These are phyloP conservation scores for Tephrocybe sp. DNA, from an alignment of 768 basidiomycete species.

Conservation along the genomic window DNA sequence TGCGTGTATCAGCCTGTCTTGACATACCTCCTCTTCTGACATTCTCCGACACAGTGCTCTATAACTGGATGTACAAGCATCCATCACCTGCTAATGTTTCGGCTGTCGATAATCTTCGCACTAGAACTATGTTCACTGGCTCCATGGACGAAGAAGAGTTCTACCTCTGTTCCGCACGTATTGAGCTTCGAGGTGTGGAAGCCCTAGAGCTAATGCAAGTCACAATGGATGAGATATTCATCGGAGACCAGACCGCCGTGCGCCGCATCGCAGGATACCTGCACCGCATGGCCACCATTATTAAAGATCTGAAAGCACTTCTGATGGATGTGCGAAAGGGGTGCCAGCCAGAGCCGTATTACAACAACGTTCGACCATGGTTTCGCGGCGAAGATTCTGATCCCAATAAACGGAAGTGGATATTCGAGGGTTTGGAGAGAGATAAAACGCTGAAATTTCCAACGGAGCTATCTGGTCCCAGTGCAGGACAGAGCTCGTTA, in stretches of 20 bases:
- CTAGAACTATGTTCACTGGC: constrained; percentile 71
- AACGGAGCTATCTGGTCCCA: constrained; percentile 68
- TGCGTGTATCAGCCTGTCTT: constrained; percentile 65
- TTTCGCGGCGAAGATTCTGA: constrained; percentile 68
- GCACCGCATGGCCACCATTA: constrained; percentile 54
- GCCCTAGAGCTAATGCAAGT: constrained; percentile 83
- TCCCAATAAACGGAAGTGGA: constrained; percentile 40
- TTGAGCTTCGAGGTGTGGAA: constrained; percentile 82
- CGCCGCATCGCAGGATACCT: constrained; percentile 68
- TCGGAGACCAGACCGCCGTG: constrained; percentile 63
- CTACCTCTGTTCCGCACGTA: constrained; percentile 80
- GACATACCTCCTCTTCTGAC: constrained; percentile 86
- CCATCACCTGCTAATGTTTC: constrained; percentile 35
- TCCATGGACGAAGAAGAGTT: constrained; percentile 83
- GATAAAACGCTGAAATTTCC: constrained; percentile 41
- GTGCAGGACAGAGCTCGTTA: constrained; percentile 79
- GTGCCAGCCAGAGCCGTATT: constrained; percentile 73
- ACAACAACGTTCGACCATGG: constrained; percentile 75
- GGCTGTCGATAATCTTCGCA: constrained; percentile 59
- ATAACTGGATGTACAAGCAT: constrained; percentile 64
- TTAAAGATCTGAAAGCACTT: constrained; percentile 59
- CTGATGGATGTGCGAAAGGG: constrained; percentile 64
- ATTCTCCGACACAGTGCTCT: constrained; percentile 89
- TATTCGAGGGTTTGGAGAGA: constrained; percentile 58
- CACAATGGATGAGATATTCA: constrained; percentile 86